Base-by-base conservation (phyloP, 345 rosid species). In the Sonneratia alba region DNA sequence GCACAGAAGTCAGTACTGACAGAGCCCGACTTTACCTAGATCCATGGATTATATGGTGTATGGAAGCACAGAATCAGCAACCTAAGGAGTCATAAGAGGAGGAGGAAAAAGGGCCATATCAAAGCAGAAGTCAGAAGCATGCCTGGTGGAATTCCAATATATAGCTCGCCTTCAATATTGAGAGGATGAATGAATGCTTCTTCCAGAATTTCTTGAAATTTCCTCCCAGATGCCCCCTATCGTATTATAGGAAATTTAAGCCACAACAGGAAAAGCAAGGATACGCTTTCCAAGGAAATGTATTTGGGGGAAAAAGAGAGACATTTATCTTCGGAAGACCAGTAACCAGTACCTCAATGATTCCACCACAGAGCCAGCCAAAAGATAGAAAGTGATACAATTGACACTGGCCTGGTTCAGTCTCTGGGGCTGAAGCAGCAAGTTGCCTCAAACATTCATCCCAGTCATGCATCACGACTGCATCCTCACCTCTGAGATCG, bases 291-390 rank as follows among this genome's bases (percentile, higher is more conserved):
- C 32, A 27, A 27, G 32, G 32, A 19, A 5, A 57, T n/a, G n/a
- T 22, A 6, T 62, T 24, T 1, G 32, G 45, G 6, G 45, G 45
- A n/a, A 21, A 6, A 8, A n/a, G 18, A 62, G 12, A 62, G 13
- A 34, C 14, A 10, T 0, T 3, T 24, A 15, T 10, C 27, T 13
- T 13, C 19, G 7, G 13, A 24, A 34, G 66, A 62, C 13, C 37
- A 34, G 37, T 91, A 91, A 62, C 13, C 37, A 34, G 37, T 91
- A 91, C 98, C 98, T 94, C 97, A 21, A 88, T 84, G 68, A 94
- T 87, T 83, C 97, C 98, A 77, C 97, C 98, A 70, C 98, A 94
- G n/a, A 91, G 85, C 91, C 91, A 94, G 56, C 98, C 98, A 75
- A 84, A 94, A 64, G 98, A 81, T 48, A 90, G 81, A 83, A 84